Evolutionary conservation across 148 eudicot genomes (phyloP).

Genomic region (Pouteria glomerata): DNA sequence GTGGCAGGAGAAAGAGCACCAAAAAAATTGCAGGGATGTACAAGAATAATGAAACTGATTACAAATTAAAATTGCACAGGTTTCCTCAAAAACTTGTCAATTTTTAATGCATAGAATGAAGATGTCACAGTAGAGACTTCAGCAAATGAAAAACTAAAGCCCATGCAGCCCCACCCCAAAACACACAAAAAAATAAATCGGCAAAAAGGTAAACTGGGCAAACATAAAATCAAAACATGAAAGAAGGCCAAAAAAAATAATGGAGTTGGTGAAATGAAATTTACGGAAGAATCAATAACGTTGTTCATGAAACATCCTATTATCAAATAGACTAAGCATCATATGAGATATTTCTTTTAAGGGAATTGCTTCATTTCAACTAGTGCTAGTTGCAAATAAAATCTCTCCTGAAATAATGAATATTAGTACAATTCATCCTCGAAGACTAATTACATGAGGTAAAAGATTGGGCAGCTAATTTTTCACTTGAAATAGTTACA

Average conservation of each 20-base stretch:
- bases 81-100: neutral
- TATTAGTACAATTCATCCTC: neutral
- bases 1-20: neutral
- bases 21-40: neutral
- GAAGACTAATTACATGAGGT: neutral
- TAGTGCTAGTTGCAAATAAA: neutral
- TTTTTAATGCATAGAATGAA: neutral
- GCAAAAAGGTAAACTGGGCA: too few relatives aligned
- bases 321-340: neutral
- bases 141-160: neutral
- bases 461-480: slow-evolving; percentile 2
- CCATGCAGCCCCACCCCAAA: too few relatives aligned
- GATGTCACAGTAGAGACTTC: neutral
- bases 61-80: neutral
- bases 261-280: neutral
- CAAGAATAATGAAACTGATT: neutral
- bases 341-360: neutral
- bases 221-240: too few relatives aligned
- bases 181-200: too few relatives aligned
- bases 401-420: neutral
- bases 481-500: neutral
- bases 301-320: neutral
- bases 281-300: neutral
- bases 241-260: neutral
- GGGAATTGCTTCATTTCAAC: neutral